These are phyloP conservation scores for Ormosia emarginata DNA, from an alignment of 306 rosid species.

Conservation along the genomic window DNA sequence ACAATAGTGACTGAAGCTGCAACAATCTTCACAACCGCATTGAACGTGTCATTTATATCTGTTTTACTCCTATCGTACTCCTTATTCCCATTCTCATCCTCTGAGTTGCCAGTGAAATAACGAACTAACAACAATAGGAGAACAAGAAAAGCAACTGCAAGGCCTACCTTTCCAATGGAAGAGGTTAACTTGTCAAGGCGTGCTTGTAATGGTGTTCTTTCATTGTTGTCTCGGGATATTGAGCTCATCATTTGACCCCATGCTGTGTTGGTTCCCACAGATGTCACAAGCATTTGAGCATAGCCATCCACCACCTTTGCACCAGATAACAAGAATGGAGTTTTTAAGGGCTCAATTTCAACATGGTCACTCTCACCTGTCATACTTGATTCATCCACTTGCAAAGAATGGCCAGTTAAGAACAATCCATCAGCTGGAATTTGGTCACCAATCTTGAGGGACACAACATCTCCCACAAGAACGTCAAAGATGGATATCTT, in stretches of 20 bases:
- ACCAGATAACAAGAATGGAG: slow-evolving; percentile 77
- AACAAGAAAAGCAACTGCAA: slow-evolving; percentile 77
- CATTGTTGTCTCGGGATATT: slow-evolving; percentile 51
- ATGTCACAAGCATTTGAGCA: slow-evolving; percentile 65
- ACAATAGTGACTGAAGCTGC: slow-evolving; percentile 80
- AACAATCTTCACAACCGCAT: slow-evolving; percentile 56
- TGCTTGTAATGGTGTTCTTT: slow-evolving; percentile 79
- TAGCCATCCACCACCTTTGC: slow-evolving; percentile 75
- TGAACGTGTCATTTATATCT: slow-evolving; percentile 32
- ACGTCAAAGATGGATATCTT: slow-evolving; percentile 64
- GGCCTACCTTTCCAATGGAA: slow-evolving; percentile 84
- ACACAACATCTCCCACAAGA: slow-evolving; percentile 70
- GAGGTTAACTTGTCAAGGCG: slow-evolving; percentile 77
- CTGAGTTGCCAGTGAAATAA: slow-evolving; percentile 69
- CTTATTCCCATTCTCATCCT: slow-evolving; percentile 37
- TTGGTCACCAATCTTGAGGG: slow-evolving; percentile 75
- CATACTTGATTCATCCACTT: slow-evolving; percentile 89
- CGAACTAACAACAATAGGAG: slow-evolving; percentile 70
- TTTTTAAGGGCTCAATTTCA: slow-evolving; percentile 42
- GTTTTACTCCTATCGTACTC: slow-evolving; percentile 49
- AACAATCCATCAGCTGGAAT: slow-evolving; percentile 87
- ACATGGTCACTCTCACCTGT: slow-evolving; percentile 90
- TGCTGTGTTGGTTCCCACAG: slow-evolving; percentile 78
- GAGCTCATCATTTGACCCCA: slow-evolving; percentile 98
- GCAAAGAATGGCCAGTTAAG: slow-evolving; percentile 62